Percentiles rank a stretch among this genome's conserved stretches.
Evolutionary conservation across 2,329 filamentous ascomycete species (phyloP).

Genomic region (Cytospora schulzeri): DNA sequence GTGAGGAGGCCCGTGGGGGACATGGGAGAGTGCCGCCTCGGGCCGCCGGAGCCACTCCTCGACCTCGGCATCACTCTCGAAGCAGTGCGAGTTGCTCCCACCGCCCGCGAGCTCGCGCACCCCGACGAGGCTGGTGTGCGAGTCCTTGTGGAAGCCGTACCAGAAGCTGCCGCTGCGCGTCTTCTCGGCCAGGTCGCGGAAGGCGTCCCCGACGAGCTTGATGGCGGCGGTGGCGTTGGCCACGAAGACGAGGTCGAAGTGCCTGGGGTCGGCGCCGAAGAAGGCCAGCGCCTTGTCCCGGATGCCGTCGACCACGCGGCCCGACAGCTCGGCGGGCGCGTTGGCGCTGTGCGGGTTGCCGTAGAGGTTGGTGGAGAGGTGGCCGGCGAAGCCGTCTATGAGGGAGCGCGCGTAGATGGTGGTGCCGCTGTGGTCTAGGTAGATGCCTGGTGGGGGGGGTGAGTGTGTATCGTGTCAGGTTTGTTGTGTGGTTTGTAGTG

Average conservation of each 20-base stretch:
- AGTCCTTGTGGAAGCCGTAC: constrained; percentile 63
- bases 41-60: constrained; percentile 45
- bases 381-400: constrained; percentile 55
- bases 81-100: constrained; percentile 57
- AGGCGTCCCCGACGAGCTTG: constrained; percentile 70
- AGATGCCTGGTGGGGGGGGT: constrained; percentile 44
- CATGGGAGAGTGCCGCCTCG: background rate
- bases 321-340: constrained; percentile 58
- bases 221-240: constrained; percentile 90
- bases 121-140: constrained; percentile 68
- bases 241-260: constrained; percentile 71
- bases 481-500: too few relatives aligned
- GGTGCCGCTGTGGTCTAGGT: constrained; percentile 61
- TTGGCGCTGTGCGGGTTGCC: constrained; percentile 71
- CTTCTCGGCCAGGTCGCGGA: constrained; percentile 54
- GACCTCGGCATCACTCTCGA: constrained; percentile 57
- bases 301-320: constrained; percentile 58
- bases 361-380: constrained; percentile 60
- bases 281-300: constrained; percentile 57
- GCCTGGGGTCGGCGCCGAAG: constrained; percentile 58
- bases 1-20: constrained; percentile 31
- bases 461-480: too few relatives aligned
- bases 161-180: constrained; percentile 50
- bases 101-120: constrained; percentile 63
- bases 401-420: constrained; percentile 62